These are phyloP conservation scores for Chlamydomonas applanata DNA, from an alignment of 139 green algal species.

Conservation along the genomic window DNA sequence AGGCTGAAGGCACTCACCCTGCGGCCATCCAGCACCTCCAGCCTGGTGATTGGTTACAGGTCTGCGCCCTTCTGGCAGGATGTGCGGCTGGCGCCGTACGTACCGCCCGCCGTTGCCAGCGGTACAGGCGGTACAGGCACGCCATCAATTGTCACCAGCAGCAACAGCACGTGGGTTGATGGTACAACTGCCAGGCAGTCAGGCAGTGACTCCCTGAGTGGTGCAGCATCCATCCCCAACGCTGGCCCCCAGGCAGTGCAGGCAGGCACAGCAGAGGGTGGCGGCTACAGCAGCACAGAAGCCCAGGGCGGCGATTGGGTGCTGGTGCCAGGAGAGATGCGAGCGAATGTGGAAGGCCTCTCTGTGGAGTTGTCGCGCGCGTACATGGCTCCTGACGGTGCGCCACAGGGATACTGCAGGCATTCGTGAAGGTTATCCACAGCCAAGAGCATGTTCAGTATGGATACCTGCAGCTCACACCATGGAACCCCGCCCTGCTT, in stretches of 20 bases:
- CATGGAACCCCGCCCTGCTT: too few species aligned
- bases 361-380: conserved; percentile 12
- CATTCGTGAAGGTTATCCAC: too few species aligned
- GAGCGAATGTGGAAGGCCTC: conserved; percentile 5
- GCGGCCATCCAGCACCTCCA: conserved; percentile 21
- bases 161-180: conserved; percentile 2
- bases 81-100: conserved; percentile 16
- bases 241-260: conserved; percentile 1
- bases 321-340: too few species aligned
- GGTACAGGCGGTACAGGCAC: neutral
- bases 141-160: conserved; percentile 10
- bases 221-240: neutral
- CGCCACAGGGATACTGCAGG: too few species aligned
- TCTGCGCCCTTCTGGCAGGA: conserved; percentile 32
- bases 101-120: neutral
- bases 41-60: conserved; percentile 34
- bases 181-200: neutral
- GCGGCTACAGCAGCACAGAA: neutral
- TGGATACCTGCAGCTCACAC: too few species aligned
- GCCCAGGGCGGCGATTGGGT: too few species aligned
- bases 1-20: conserved; percentile 41
- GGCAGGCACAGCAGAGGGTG: neutral
- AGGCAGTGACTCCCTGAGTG: neutral
- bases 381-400: neutral
- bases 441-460: too few species aligned